phyloP scores from a whole-genome alignment of 495 filamentous ascomycete species.

The Aspergillus hancockii region DNA sequence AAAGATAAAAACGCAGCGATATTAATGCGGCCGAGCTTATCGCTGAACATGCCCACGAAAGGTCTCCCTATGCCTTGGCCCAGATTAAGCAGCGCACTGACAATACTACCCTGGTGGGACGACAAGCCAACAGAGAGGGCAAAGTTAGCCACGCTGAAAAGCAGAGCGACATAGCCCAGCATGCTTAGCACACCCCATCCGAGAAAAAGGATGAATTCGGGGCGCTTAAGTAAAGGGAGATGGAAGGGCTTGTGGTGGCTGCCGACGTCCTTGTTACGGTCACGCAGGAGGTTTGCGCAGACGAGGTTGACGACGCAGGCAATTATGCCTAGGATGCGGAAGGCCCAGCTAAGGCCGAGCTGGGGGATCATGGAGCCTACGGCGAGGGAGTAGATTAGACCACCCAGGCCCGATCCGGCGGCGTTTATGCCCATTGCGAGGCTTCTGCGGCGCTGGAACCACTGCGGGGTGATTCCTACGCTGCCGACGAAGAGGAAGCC shows the following conservation, averaged over 20 bases:
- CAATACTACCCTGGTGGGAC: constrained; percentile 65
- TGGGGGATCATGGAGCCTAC: constrained; percentile 57
- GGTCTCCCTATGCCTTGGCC: constrained; percentile 70
- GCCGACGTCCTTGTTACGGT: constrained; percentile 69
- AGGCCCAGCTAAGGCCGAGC: constrained; percentile 68
- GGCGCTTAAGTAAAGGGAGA: constrained; percentile 57
- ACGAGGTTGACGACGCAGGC: constrained; percentile 63
- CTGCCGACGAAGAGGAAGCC: constrained; percentile 75
- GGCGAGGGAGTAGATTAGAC: constrained; percentile 59
- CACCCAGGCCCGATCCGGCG: constrained; percentile 74
- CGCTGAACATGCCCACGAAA: constrained; percentile 72
- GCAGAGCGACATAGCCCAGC: constrained; percentile 72
- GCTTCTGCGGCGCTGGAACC: constrained; percentile 70
- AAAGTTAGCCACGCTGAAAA: constrained; percentile 78
- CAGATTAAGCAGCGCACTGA: constrained; percentile 73
- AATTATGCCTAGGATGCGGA: constrained; percentile 71
- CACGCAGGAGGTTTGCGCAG: constrained; percentile 61
- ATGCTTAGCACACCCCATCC: constrained; percentile 70
- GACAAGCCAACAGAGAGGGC: constrained; percentile 66
- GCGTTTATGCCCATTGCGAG: constrained; percentile 75
- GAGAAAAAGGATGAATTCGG: constrained; percentile 64
- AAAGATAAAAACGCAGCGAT: constrained; percentile 66
- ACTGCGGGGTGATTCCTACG: constrained; percentile 72
- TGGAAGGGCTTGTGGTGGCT: constrained; percentile 65
- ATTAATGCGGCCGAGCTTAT: constrained; percentile 71